Evolutionary conservation across 371 early-diverging fungal species (phyloP), one percentile per base, ranked within the genome.

Genomic region (Vairimorpha apis): DNA sequence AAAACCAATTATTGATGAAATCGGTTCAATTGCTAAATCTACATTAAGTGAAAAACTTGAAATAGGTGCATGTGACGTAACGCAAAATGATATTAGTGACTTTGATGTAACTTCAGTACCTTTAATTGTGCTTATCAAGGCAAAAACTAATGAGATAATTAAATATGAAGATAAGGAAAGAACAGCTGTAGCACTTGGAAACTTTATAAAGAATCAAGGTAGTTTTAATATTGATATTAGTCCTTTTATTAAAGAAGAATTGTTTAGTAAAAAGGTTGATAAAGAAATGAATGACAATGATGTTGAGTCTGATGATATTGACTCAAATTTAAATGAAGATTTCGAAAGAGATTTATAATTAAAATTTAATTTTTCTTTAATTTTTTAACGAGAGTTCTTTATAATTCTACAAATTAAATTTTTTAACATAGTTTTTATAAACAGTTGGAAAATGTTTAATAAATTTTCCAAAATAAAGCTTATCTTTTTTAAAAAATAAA

Each of bases 61-160:
- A 8, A 29, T 80, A 21, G 76, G 67, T 16, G 37, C 49, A n/a
- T 67, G 44, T 58, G 74, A 80, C 47, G 60, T 72, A 37, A 62
- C 38, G 10, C 56, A 59, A 3, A 80, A 80, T 56, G 80, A 80
- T 41, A 55, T 67, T 27, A 18, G 29, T 18, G 72, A 70, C 4
- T 64, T 72, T 45, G 70, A 70, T 10, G 59, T 80, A 7, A 8
- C 47, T 13, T 64, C 62, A 44, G 77, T 68, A 29, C 80, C 80
- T 18, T 66, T 68, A 14, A 53, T 80, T 21, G 51, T 35, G 33
- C 60, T 76, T 14, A 33, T 69, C 4, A 74, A 76, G 62, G 68
- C 71, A 60, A 55, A 51, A 25, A 55, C 62, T 16, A 55, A 38
- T 1, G 71, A 76, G 45, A 44, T 44, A 10, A 43, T 68, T 44